Percentiles rank a stretch among this genome's conserved stretches.
Evolutionary conservation across 148 eudicot species (phyloP).

Genomic region (Cornus kousa): DNA sequence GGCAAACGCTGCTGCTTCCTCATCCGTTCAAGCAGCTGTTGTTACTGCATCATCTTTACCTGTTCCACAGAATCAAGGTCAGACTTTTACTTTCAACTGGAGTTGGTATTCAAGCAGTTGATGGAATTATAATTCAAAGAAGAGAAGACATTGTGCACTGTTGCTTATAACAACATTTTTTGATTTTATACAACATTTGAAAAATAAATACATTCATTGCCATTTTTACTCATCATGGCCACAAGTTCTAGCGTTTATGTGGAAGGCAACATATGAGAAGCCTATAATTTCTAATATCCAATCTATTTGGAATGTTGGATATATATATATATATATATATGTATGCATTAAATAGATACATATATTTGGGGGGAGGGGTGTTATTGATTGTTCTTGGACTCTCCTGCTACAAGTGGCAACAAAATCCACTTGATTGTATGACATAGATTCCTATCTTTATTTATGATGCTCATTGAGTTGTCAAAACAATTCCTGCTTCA

Average conservation of each 20-base stretch:
- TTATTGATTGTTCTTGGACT: neutral
- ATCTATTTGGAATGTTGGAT: neutral
- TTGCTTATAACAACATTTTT: neutral
- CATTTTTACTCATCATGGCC: neutral
- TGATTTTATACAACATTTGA: neutral
- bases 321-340: no score
- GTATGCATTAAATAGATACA: no score
- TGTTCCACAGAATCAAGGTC: conserved; percentile 78
- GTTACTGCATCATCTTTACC: conserved; percentile 83
- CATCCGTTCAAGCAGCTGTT: conserved; percentile 93
- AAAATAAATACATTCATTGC: neutral
- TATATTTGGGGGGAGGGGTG: no score
- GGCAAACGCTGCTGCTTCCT: conserved; percentile 85
- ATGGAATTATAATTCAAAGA: neutral
- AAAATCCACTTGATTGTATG: conserved; percentile 6
- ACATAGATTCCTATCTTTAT: neutral
- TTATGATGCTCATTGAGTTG: conserved; percentile 3
- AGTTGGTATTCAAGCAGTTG: conserved; percentile 7
- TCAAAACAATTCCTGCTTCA: neutral
- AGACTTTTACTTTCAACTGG: conserved; percentile 10
- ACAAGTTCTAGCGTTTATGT: neutral
- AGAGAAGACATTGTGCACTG: neutral
- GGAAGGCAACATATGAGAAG: neutral
- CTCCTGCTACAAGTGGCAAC: neutral
- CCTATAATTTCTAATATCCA: neutral